phyloP scores from a whole-genome alignment of 768 basidiomycete genomes.

The Termitomyces eurrhizus region DNA sequence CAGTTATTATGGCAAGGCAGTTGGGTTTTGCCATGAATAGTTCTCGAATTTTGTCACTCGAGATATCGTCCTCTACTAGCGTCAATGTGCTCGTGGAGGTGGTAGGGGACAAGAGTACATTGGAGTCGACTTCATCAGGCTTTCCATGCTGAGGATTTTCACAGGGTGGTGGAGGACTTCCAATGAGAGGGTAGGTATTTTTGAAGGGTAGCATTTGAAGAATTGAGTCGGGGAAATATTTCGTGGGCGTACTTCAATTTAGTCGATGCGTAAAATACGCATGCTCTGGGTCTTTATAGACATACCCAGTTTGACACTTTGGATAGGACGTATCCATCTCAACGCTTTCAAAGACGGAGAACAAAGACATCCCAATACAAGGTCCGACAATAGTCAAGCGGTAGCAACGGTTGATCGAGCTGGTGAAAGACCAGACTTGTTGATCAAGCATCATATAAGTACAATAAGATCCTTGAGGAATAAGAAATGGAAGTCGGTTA shows the following conservation, averaged over 20 bases:
- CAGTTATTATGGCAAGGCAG: neutral
- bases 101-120: conserved; percentile 5
- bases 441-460: neutral
- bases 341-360: neutral
- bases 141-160: neutral
- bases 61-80: conserved; percentile 9
- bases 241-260: conserved; percentile 1
- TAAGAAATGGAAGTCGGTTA: neutral
- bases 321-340: conserved; percentile 6
- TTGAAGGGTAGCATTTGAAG: neutral
- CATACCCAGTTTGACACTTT: neutral
- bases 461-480: neutral
- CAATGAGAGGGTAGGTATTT: neutral
- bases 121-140: neutral
- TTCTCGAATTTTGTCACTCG: conserved; percentile 2
- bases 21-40: conserved; percentile 12
- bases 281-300: conserved; percentile 4
- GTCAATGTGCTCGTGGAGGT: conserved; percentile 8
- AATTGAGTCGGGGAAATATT: neutral
- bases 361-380: conserved; percentile 9
- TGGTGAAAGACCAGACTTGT: neutral
- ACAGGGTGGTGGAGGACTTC: neutral
- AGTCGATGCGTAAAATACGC: neutral
- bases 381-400: conserved; percentile 7
- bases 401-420: neutral